Conservation (phyloP, 352 stramenopile genomes). For the Phytophthora meadii region DNA sequence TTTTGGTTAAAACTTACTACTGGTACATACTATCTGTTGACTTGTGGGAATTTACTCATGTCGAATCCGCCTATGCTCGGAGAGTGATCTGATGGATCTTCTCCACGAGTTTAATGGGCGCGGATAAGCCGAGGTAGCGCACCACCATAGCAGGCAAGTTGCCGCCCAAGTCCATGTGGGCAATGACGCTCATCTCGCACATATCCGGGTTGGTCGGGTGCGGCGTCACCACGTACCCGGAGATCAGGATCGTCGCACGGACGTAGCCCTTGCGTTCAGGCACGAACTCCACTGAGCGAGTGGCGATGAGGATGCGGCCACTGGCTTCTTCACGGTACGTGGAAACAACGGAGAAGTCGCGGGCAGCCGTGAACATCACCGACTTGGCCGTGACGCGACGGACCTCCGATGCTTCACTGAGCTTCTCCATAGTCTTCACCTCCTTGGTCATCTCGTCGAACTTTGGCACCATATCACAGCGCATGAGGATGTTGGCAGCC, state of each 20-base stretch:
- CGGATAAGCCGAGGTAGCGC: conserved; percentile 76
- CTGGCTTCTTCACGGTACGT: conserved; percentile 55
- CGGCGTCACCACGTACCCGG: conserved; percentile 74
- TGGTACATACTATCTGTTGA: conserved; percentile 38
- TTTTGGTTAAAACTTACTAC: conserved; percentile 32
- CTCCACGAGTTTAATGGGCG: conserved; percentile 85
- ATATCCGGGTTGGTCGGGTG: conserved; percentile 65
- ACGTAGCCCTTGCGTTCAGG: conserved; percentile 57
- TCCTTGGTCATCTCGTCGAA: conserved; percentile 88
- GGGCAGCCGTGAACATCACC: conserved; percentile 79
- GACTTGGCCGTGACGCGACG: conserved; percentile 66
- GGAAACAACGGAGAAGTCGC: conserved; percentile 78
- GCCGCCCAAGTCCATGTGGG: conserved; percentile 82
- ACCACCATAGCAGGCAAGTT: conserved; percentile 75
- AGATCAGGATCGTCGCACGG: conserved; percentile 60
- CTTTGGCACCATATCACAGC: conserved; percentile 68
- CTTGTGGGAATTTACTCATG: conserved; percentile 14
- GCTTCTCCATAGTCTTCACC: conserved; percentile 64
- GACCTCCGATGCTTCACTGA: conserved; percentile 69
- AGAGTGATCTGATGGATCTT: conserved; percentile 63
- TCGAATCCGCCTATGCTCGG: conserved; percentile 26
- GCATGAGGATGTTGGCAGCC: conserved; percentile 57
- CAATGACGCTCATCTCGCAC: conserved; percentile 74
- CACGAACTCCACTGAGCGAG: conserved; percentile 71
- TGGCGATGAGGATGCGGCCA: conserved; percentile 73